Percentiles rank a stretch among this genome's conserved stretches.
These are phyloP conservation scores for Leccinum broughii DNA, from an alignment of 768 basidiomycete genomes.

Conservation along the genomic window DNA sequence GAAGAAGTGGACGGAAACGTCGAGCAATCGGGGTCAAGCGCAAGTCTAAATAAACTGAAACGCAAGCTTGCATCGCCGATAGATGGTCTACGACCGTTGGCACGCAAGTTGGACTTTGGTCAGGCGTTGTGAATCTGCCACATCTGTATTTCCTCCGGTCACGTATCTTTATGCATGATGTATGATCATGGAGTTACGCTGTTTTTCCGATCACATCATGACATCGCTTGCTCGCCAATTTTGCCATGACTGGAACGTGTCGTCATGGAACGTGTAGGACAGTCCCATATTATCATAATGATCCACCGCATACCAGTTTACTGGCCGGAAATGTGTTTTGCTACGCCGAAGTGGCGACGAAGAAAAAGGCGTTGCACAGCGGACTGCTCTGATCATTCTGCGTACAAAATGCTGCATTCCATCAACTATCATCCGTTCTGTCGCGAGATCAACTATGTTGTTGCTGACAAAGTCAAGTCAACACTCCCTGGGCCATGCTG, in stretches of 20 bases:
- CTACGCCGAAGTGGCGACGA: not conserved
- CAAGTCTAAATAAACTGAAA: conserved; percentile 60
- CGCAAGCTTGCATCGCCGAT: conserved; percentile 63
- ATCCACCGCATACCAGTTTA: not conserved
- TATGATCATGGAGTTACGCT: not conserved
- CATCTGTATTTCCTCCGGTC: not conserved
- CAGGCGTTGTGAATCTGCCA: conserved; percentile 30
- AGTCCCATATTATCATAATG: not conserved
- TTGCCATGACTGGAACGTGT: not conserved
- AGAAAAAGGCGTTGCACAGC: not conserved
- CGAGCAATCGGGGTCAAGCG: conserved; percentile 48
- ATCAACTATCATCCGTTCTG: not conserved
- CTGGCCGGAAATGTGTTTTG: not conserved
- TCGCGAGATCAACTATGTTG: not conserved
- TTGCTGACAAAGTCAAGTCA: not conserved
- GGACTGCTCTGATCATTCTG: not conserved
- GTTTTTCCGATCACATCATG: not conserved
- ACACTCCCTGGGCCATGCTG: not conserved
- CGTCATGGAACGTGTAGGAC: not conserved
- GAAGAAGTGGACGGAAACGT: conserved; percentile 81
- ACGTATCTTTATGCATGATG: not conserved
- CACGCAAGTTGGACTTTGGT: conserved; percentile 72
- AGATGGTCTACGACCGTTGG: conserved; percentile 58
- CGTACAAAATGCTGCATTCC: not conserved
- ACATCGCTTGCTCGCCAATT: not conserved